Evolutionary conservation across 2,329 filamentous ascomycete species (phyloP).

Genomic region (Verticillium longisporum): DNA sequence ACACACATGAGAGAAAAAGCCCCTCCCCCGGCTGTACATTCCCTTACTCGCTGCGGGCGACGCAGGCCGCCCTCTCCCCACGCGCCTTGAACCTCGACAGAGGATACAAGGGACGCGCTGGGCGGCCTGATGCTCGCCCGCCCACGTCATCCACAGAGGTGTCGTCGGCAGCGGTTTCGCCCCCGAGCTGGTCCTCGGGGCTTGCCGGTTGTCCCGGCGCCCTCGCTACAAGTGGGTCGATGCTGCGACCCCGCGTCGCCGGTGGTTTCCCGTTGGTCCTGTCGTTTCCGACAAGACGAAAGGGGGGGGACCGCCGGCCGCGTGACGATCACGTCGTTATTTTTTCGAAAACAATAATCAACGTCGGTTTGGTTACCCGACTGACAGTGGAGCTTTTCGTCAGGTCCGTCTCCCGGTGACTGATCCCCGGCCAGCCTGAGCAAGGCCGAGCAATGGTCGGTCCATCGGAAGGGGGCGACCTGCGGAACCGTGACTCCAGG

Average conservation of each 20-base stretch:
- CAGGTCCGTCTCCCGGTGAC: not conserved
- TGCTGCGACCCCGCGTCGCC: slow-evolving; percentile 42
- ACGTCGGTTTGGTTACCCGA: not conserved
- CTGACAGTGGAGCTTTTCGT: not conserved
- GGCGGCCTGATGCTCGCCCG: not conserved
- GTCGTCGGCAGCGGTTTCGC: slow-evolving; percentile 1
- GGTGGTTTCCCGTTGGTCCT: not conserved
- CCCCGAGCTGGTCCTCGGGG: slow-evolving; percentile 38
- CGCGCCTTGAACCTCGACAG: not conserved
- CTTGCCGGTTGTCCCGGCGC: slow-evolving; percentile 12
- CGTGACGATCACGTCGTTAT: not conserved
- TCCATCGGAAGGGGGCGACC: slow-evolving; percentile 1
- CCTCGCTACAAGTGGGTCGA: slow-evolving; percentile 38
- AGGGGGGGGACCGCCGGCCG: not conserved
- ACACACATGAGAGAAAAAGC: slow-evolving; percentile 7
- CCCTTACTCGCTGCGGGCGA: slow-evolving; percentile 13
- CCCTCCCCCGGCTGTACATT: slow-evolving; percentile 22
- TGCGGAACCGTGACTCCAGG: slow-evolving; percentile 10
- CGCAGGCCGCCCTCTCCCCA: not conserved
- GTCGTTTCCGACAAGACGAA: not conserved
- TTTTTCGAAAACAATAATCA: slow-evolving; percentile 9
- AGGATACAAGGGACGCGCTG: not conserved
- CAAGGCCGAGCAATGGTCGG: slow-evolving; percentile 1
- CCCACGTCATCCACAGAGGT: not conserved
- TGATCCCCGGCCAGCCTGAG: not conserved